Evolutionary conservation across 176 grass and related monocot species (phyloP), one percentile per base, ranked within the genome.

Genomic region (Cymbopogon citratus): DNA sequence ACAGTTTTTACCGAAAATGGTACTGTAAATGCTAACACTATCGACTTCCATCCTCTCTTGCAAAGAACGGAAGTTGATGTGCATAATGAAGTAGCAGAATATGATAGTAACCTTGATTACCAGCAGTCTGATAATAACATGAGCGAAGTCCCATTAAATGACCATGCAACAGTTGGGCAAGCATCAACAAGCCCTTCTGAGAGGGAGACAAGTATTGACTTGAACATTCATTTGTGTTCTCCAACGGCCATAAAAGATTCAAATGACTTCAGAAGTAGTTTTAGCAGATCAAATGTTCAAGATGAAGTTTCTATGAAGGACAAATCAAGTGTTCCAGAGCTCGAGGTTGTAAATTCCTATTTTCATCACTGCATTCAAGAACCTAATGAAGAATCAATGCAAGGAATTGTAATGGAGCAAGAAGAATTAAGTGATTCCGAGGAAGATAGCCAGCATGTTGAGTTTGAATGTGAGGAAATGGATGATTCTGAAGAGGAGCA

Each of bases 361-460:
- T 46, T 69, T 75, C 80, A 79, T 60, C 79, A 81, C 74, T 82
- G 73, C 75, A 72, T 61, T 60, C 75, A 87, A 78, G 81, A 80
- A 59, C 51, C 51, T 78, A 89, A 91, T 62, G 91, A 91, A 48
- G 93, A 93, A 83, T 88, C 83, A 59, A 81, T 93, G 79, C 91
- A 85, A 86, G 91, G 85, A 61, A 90, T 95, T 86, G 78, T 95
- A 73, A 95, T 99, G 93, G 96, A 95, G 84, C 96, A 93, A 69
- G 92, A 99, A 86, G 91, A 99, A 89, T 84, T 93, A 54, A 99
- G 91, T 88, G 96, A 95, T 78, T 99, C 96, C 0, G 93, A 99
- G 49, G 96, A 95, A 66, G 87, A 95, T 56, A 90, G 63, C 62
- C 85, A 88, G 69, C 84, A 92, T 73, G 93, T 93, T 8, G 96